Conservation (phyloP, 2,329 filamentous ascomycete species). For the Byssochlamys sp. region DNA sequence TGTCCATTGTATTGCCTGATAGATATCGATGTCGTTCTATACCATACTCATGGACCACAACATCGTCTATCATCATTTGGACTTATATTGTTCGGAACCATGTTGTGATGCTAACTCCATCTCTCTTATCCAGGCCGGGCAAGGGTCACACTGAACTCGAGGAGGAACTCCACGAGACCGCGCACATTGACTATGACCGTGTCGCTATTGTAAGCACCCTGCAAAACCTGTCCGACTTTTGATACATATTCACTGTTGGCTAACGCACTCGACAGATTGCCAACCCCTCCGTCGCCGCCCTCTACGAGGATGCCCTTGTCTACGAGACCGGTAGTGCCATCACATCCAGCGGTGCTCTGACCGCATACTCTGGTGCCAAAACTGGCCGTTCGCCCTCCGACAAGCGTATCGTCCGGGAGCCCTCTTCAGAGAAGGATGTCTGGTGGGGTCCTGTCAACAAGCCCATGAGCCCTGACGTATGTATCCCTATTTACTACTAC, state of each 20-base stretch:
- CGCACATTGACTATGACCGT: conserved; percentile 97
- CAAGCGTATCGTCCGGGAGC: conserved; percentile 94
- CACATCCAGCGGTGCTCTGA: conserved; percentile 87
- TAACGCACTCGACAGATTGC: conserved; percentile 45
- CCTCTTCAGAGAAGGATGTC: conserved; percentile 76
- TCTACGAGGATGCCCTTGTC: conserved; percentile 97
- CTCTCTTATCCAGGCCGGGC: conserved; percentile 51
- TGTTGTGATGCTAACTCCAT: conserved; percentile 6
- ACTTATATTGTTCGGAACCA: not conserved
- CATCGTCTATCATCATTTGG: not conserved
- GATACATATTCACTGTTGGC: not conserved
- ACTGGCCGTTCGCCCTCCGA: conserved; percentile 92
- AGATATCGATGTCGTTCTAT: conserved; percentile 6
- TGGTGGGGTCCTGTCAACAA: conserved; percentile 99
- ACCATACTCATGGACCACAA: not conserved
- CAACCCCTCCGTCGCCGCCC: conserved; percentile 87
- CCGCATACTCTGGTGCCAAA: conserved; percentile 95
- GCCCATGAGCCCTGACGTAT: conserved; percentile 93
- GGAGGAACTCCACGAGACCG: conserved; percentile 92
- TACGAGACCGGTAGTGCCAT: conserved; percentile 98
- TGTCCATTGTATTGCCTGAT: conserved; percentile 4
- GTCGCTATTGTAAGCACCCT: conserved; percentile 70
- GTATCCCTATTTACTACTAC: conserved; percentile 27
- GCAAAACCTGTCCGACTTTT: not conserved
- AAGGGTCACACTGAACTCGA: conserved; percentile 92